Evolutionary conservation across 108 stramenopile genomes (phyloP).

Genomic region (Pseudonitzschia pungens): DNA sequence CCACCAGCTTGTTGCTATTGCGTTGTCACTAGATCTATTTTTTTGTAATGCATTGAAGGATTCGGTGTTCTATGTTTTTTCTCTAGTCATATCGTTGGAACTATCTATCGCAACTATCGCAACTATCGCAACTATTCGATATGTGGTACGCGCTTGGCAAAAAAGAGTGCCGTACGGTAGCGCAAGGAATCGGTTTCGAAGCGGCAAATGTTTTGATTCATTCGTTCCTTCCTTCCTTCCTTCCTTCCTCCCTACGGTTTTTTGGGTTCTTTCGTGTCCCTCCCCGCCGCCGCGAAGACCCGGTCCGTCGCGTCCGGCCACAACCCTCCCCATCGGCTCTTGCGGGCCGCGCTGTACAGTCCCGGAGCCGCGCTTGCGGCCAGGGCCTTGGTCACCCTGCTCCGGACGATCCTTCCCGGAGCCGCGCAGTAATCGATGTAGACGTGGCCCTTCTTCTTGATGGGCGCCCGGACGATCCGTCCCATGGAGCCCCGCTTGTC

Average conservation of each 20-base stretch:
- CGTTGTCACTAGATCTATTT: too few species aligned
- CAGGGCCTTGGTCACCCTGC: conserved; percentile 56
- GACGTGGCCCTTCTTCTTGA: conserved; percentile 78
- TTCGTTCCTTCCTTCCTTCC: too few species aligned
- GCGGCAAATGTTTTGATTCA: too few species aligned
- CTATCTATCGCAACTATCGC: too few species aligned
- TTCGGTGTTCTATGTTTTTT: too few species aligned
- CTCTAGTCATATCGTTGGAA: too few species aligned
- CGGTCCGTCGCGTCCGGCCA: conserved; percentile 66
- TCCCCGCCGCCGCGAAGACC: background rate
- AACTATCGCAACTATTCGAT: too few species aligned
- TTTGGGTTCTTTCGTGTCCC: background rate
- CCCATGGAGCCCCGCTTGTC: conserved; percentile 57
- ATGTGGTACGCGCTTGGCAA: too few species aligned
- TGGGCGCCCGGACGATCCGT: conserved; percentile 71
- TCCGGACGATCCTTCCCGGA: conserved; percentile 61
- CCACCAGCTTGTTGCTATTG: too few species aligned
- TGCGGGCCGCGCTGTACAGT: conserved; percentile 66
- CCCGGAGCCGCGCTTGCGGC: conserved; percentile 64
- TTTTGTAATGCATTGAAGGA: too few species aligned
- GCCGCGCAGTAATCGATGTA: conserved; percentile 74
- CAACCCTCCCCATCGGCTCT: conserved; percentile 81
- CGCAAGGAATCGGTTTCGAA: too few species aligned
- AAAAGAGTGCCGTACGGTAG: too few species aligned
- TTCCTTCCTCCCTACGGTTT: background rate